Conservation (phyloP, 2,329 filamentous ascomycete species). For the Colletotrichum tofieldiae region DNA sequence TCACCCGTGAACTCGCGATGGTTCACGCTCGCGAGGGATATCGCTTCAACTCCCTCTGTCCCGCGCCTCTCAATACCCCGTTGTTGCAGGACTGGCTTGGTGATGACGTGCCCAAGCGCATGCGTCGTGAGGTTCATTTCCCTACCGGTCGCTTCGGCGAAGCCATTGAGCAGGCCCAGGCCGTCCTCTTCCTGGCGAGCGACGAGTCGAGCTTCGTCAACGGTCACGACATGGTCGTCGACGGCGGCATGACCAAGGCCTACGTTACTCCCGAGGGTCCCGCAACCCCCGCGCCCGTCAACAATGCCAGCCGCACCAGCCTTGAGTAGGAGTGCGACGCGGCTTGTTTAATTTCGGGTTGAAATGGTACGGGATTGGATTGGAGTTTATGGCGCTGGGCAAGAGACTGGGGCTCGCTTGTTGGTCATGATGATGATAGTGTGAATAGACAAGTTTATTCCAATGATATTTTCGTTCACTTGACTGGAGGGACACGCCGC, state of each 20-base stretch:
- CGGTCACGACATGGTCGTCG: conserved; percentile 92
- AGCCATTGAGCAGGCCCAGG: conserved; percentile 93
- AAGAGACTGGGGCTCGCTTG: conserved; percentile 14
- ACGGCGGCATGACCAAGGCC: conserved; percentile 95
- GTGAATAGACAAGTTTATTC: conserved; percentile 28
- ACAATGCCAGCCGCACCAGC: conserved; percentile 64
- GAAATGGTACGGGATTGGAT: conserved; percentile 23
- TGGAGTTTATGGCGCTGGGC: conserved; percentile 39
- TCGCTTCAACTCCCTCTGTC: conserved; percentile 92
- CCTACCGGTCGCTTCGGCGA: conserved; percentile 91
- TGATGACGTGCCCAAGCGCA: conserved; percentile 85
- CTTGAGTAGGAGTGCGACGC: conserved; percentile 22
- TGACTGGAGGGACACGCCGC: background rate
- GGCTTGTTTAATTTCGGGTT: conserved; percentile 7
- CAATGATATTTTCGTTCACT: background rate
- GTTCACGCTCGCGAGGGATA: conserved; percentile 91
- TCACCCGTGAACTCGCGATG: conserved; percentile 92
- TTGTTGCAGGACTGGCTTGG: conserved; percentile 95
- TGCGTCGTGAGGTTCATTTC: conserved; percentile 90
- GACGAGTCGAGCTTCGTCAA: conserved; percentile 94
- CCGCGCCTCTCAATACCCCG: conserved; percentile 92
- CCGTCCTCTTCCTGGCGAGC: conserved; percentile 88
- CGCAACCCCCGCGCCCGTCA: conserved; percentile 67
- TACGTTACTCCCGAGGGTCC: conserved; percentile 82
- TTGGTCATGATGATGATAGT: conserved; percentile 38